Evolutionary conservation across 108 stramenopile genomes (phyloP), one percentile per base, ranked within the genome.

Genomic region (Fistulifera pelliculosa): DNA sequence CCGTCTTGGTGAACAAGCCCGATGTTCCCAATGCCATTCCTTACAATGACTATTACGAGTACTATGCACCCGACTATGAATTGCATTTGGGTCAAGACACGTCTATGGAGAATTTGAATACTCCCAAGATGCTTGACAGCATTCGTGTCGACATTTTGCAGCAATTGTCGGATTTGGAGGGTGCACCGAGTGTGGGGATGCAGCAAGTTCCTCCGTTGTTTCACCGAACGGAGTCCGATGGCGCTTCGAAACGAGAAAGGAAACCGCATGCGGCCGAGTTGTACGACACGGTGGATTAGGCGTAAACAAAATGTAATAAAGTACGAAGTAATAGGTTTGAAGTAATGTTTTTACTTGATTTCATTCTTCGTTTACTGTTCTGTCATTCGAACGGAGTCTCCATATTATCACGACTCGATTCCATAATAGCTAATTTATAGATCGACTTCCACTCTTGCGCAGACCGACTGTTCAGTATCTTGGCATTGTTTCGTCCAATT

Each of bases 31-130:
- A 99, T 58, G 88, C 95, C 13, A 93, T 99, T 50, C 99, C 99
- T 14, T 94, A 87, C 80, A 99, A 98, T 75, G 96, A 99, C 62
- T 99, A 98, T 79, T 96, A 80, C 75, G 97, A 99, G 71, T 99
- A 98, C 72, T 99, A 90, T 74, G 91, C 94, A 1, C 99, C 99
- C 6, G 95, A 97, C 61, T 98, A 82, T 71, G 85, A 95, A 68
- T 71, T 99, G 49, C 99, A 99, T 70, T 62, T 99, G 44, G 80
- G 76, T 14, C 87, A 87, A n/a, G 75, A 89, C 27, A 64, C 65
- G 13, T 59, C 68, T 54, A 61, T 69, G 71, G 95, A 95, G 57
- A 95, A 98, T 68, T 56, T 76, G 49, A 98, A 98, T 68, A 72
- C 79, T 10, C 61, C 66, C 17, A 71, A 78, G 57, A 77, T 74